Base-by-base conservation (phyloP, 208 protist genomes). In the Crithidia bombi region DNA sequence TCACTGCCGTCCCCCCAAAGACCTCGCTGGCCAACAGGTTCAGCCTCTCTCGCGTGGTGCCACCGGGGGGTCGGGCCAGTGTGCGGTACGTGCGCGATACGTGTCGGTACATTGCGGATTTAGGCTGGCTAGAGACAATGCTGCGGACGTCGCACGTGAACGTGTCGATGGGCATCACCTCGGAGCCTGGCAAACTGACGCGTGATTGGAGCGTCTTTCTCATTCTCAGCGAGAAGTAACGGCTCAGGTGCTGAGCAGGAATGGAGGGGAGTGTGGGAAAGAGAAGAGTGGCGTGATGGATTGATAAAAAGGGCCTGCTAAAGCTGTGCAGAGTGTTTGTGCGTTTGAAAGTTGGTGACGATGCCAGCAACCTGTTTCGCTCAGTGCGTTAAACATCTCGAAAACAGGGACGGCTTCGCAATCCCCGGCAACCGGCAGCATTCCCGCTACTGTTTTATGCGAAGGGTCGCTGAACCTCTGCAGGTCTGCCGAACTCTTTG, bases 141-240 rank as follows among this genome's bases (percentile, higher is more conserved):
- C 58, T 88, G 21, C 49, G 71, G 14, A 70, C 68, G 28, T 78
- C 83, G 25, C 70, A 77, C 39, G 69, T 91, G 65, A 85, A 91
- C 46, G 65, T 93, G 25, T 85, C 83, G 17, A 49, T 82, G 33
- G 88, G 88, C 28, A 44, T 89, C 26, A 74, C 74, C 19, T 39
- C 64, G 35, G 52, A 67, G 21, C 33, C 50, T 32, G 63, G 61
- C 15, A 43, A 30, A 55, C 49, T 52, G 47, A n/a, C 25, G 33
- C 64, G 44, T 17, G 58, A 78, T 26, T 76, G 78, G 69, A 67
- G 75, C 21, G 68, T 63, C 49, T 93, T 90, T 44, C 12, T 90
- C 43, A 74, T 86, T 10, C 17, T 75, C 3, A 75, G 36, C 36
- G 70, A 75, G 62, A 75, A 75, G 62, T 75, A 36, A 64, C 5